Evolutionary conservation across 768 basidiomycete species (phyloP).

Genomic region (Boletus bicolor): DNA sequence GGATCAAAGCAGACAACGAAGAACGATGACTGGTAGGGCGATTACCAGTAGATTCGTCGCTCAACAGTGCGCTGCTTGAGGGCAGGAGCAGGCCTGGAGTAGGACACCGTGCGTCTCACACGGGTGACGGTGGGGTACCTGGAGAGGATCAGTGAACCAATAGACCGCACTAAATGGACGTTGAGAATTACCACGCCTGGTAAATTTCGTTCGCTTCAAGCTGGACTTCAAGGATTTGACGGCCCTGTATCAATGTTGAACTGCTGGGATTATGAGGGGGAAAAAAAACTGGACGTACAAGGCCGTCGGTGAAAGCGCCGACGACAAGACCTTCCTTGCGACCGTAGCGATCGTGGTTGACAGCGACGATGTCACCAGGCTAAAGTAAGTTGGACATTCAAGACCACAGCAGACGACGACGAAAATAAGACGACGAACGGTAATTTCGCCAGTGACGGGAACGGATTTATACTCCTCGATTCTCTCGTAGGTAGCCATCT

Average conservation of each 20-base stretch:
- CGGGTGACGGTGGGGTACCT: constrained; percentile 81
- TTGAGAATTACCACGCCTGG: constrained; percentile 55
- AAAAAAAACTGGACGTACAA: constrained; percentile 42
- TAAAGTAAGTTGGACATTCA: constrained; percentile 25
- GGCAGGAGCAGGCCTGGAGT: constrained; percentile 45
- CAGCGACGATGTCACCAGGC: constrained; percentile 81
- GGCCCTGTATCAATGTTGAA: constrained; percentile 49
- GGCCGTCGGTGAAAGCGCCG: constrained; percentile 67
- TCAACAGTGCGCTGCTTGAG: constrained; percentile 59
- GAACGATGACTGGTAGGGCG: not conserved
- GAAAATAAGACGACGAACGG: constrained; percentile 19
- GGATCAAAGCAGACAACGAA: not conserved
- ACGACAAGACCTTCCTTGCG: constrained; percentile 78
- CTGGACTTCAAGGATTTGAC: constrained; percentile 80
- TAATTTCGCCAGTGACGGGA: constrained; percentile 35
- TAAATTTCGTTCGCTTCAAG: constrained; percentile 67
- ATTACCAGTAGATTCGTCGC: constrained; percentile 74
- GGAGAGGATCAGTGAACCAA: constrained; percentile 4
- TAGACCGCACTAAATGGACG: not conserved
- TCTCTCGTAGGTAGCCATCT: constrained; percentile 39
- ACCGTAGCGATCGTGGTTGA: constrained; percentile 60
- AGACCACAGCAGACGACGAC: not conserved
- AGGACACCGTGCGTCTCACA: constrained; percentile 69
- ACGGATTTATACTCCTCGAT: constrained; percentile 28
- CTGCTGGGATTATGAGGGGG: not conserved